phyloP scores from a whole-genome alignment of 495 filamentous ascomycete genomes.

The Tetracladium marchalianum region DNA sequence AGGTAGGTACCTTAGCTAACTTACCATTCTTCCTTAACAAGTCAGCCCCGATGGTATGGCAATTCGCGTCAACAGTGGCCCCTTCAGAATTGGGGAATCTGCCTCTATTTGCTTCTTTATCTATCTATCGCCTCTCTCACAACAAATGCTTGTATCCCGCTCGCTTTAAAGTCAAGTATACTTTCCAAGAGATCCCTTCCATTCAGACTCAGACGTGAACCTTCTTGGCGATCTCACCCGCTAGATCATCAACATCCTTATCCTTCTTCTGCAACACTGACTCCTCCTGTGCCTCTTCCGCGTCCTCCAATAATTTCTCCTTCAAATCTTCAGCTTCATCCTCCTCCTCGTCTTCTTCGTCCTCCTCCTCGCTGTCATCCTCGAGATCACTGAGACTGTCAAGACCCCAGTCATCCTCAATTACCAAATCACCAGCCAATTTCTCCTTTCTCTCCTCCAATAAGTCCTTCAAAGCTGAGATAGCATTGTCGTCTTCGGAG shows the following conservation, averaged over 20 bases:
- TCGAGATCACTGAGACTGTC: constrained; percentile 80
- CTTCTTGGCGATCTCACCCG: constrained; percentile 59
- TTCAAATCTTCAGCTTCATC: constrained; percentile 51
- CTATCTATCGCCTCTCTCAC: too few species aligned
- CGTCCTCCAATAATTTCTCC: constrained; percentile 57
- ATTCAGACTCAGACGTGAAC: constrained; percentile 13
- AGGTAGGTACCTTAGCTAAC: too few species aligned
- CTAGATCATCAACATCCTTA: constrained; percentile 70
- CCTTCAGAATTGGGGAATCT: too few species aligned
- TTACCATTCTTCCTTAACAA: too few species aligned
- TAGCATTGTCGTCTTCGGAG: constrained; percentile 65
- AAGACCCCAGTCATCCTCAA: constrained; percentile 69
- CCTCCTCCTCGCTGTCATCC: constrained; percentile 58
- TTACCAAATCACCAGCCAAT: constrained; percentile 44
- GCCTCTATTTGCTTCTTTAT: too few species aligned
- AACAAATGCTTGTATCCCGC: not conserved
- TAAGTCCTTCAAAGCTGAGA: constrained; percentile 37
- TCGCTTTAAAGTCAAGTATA: not conserved
- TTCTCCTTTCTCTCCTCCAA: constrained; percentile 52
- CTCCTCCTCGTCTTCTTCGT: constrained; percentile 62
- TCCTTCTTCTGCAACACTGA: constrained; percentile 65
- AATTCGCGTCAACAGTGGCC: too few species aligned
- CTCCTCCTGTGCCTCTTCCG: constrained; percentile 63
- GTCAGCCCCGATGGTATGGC: too few species aligned
- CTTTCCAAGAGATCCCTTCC: constrained; percentile 9